Evolutionary conservation across 192 early-diverging fungal genomes (phyloP).

Genomic region (Umbelopsis isabellina): DNA sequence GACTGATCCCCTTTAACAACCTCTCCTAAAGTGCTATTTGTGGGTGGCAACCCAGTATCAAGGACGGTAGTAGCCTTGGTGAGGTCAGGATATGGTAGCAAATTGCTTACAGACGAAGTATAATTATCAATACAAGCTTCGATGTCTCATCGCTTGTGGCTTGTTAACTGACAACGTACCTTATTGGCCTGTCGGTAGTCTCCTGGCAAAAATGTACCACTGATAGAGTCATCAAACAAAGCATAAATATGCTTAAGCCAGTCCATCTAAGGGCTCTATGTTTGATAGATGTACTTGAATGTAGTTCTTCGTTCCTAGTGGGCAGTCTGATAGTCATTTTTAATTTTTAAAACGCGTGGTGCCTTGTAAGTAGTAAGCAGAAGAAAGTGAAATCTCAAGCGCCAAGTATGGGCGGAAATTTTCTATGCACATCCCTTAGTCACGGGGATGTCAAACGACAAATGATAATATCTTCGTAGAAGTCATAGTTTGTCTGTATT

Average conservation of each 20-base stretch:
- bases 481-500: too few relatives aligned
- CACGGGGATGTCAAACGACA: too few relatives aligned
- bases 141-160: not conserved
- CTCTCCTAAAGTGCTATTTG: conserved; percentile 4
- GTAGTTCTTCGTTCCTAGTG: not conserved
- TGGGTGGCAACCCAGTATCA: not conserved
- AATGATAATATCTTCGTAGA: too few relatives aligned
- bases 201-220: not conserved
- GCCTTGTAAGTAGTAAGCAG: too few relatives aligned
- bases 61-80: not conserved
- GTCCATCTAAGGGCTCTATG: not conserved
- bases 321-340: conserved; percentile 4
- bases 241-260: not conserved
- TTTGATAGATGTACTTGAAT: not conserved
- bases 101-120: too few relatives aligned
- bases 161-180: not conserved
- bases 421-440: too few relatives aligned
- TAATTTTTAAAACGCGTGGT: too few relatives aligned
- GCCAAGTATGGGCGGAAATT: too few relatives aligned
- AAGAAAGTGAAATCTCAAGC: not conserved
- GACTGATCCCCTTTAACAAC: not conserved
- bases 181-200: too few relatives aligned
- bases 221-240: not conserved
- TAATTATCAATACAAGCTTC: too few relatives aligned
- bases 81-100: too few relatives aligned